These are phyloP conservation scores for Botryotinia globosa DNA, from an alignment of 2,329 filamentous ascomycete species.

Conservation along the genomic window DNA sequence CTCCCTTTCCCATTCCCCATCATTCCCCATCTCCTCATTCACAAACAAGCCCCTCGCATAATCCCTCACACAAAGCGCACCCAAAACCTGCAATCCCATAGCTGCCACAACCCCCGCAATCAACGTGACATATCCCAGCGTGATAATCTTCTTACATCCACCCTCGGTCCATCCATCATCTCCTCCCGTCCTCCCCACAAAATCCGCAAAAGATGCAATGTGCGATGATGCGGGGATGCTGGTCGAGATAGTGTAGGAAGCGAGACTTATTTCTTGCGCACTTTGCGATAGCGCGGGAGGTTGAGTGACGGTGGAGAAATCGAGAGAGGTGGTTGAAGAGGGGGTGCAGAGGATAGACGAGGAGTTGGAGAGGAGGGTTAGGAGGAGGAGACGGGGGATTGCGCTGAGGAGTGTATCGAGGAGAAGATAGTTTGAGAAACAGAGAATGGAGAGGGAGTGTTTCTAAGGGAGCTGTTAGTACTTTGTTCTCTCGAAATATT, in stretches of 20 bases:
- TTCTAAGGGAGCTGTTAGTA: constrained; percentile 30
- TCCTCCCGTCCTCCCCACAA: constrained; percentile 17
- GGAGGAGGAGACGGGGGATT: constrained; percentile 33
- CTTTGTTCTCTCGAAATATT: not conserved
- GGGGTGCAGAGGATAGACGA: not conserved
- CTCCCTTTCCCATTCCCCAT: not conserved
- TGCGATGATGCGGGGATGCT: constrained; percentile 18
- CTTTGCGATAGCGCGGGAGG: not conserved
- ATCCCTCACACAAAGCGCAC: constrained; percentile 13
- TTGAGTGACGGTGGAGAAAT: not conserved
- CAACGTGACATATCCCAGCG: not conserved
- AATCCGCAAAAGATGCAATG: constrained; percentile 28
- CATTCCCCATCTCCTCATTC: not conserved
- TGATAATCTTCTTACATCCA: not conserved
- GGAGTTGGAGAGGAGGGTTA: not conserved
- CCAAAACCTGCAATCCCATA: constrained; percentile 6
- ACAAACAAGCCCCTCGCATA: constrained; percentile 28
- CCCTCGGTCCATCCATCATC: not conserved
- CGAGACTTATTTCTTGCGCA: not conserved
- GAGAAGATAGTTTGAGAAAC: constrained; percentile 38
- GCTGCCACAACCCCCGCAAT: not conserved
- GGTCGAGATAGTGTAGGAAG: not conserved
- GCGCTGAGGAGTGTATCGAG: constrained; percentile 36
- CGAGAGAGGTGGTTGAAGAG: not conserved
- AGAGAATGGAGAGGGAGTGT: constrained; percentile 23